Conservation (phyloP, 2,329 filamentous ascomycete species). For the Colletotrichum orchidophilum region DNA sequence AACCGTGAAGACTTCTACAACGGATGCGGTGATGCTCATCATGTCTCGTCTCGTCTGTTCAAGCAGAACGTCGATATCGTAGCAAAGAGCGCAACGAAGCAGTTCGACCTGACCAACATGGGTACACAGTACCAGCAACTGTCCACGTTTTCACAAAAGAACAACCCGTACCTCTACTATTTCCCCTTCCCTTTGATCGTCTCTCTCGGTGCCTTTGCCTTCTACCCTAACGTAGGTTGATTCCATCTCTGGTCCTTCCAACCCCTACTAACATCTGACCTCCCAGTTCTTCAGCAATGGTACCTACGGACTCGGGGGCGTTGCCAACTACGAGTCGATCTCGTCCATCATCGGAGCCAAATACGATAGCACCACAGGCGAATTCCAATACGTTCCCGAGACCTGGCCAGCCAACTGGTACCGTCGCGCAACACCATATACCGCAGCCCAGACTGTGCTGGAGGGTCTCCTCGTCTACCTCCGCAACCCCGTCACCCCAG, state of each 20-base stretch:
- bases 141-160: constrained; percentile 21
- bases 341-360: constrained; percentile 25
- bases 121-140: constrained; percentile 22
- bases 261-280: background rate
- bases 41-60: constrained; percentile 23
- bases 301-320: constrained; percentile 18
- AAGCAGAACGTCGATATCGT: constrained; percentile 29
- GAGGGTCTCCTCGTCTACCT: constrained; percentile 14
- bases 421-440: constrained; percentile 24
- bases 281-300: constrained; percentile 25
- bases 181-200: constrained; percentile 25
- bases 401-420: constrained; percentile 30
- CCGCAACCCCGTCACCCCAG: constrained; percentile 14
- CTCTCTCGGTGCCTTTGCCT: constrained; percentile 16
- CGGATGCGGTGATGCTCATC: constrained; percentile 28
- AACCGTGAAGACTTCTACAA: constrained; percentile 28
- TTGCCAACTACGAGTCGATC: constrained; percentile 28
- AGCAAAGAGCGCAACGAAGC: constrained; percentile 9
- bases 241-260: no score
- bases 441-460: constrained; percentile 1
- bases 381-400: constrained; percentile 28
- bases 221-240: constrained; percentile 16
- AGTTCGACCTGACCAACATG: constrained; percentile 27
- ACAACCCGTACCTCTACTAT: constrained; percentile 30
- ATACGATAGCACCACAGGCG: constrained; percentile 16